Evolutionary conservation across 2,329 filamentous ascomycete genomes (phyloP).

Genomic region (Chrysoporthe cubensis): DNA sequence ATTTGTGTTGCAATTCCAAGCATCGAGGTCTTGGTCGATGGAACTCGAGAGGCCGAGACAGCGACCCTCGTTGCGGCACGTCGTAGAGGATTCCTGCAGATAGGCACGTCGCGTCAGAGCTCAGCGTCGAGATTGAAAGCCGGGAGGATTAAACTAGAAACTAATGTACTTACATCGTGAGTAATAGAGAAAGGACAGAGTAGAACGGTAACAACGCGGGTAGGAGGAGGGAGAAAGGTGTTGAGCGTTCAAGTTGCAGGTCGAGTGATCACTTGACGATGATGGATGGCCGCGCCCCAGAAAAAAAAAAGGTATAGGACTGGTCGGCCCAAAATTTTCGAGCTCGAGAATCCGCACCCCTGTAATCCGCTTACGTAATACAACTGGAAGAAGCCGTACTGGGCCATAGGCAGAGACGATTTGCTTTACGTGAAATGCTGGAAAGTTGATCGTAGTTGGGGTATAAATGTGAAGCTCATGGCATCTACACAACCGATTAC

Average conservation of each 20-base stretch:
- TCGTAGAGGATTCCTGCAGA: conserved; percentile 39
- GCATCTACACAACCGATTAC: conserved; percentile 16
- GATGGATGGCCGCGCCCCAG: neutral
- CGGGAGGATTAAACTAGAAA: neutral
- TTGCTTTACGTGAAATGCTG: neutral
- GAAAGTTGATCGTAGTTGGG: conserved; percentile 7
- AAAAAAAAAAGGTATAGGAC: neutral
- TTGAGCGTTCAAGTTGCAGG: neutral
- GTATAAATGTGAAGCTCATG: conserved; percentile 28
- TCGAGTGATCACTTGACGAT: conserved; percentile 6
- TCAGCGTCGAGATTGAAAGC: neutral
- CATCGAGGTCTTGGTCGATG: conserved; percentile 31
- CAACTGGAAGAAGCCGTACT: neutral
- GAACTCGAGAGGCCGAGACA: conserved; percentile 37
- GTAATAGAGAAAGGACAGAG: neutral
- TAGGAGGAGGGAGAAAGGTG: neutral
- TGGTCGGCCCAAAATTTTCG: conserved; percentile 1
- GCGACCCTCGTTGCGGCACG: conserved; percentile 39
- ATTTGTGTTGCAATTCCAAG: conserved; percentile 33
- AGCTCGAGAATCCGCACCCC: conserved; percentile 4
- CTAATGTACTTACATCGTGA: conserved; percentile 22
- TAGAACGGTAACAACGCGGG: too few species aligned
- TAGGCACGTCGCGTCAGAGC: conserved; percentile 20
- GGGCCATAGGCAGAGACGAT: too few species aligned
- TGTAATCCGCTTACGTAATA: neutral